Evolutionary conservation across 345 rosid genomes (phyloP).

Genomic region (Populus nigra): DNA sequence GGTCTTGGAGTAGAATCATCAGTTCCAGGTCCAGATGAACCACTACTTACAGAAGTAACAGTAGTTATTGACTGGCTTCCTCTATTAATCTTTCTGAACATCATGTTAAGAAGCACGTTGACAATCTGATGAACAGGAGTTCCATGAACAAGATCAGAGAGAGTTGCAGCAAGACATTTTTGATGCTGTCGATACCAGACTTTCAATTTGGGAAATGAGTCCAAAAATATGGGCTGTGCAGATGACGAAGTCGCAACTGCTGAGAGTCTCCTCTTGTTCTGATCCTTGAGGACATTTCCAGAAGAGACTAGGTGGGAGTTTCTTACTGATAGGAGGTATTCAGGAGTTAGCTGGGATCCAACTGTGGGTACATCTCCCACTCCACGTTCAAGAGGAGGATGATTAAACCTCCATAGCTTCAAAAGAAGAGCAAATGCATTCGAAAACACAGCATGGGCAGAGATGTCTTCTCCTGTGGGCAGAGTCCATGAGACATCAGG

Average conservation of each 20-base stretch:
- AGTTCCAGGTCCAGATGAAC: constrained; percentile 55
- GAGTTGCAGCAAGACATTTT: constrained; percentile 75
- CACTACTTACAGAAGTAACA: constrained; percentile 76
- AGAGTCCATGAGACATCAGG: constrained; percentile 67
- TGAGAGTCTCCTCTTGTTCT: constrained; percentile 47
- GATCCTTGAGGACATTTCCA: constrained; percentile 37
- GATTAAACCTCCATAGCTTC: constrained; percentile 86
- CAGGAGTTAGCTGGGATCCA: constrained; percentile 74
- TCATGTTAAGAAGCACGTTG: constrained; percentile 74
- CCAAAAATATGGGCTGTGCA: constrained; percentile 61
- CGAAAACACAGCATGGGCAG: constrained; percentile 73
- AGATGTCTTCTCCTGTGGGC: constrained; percentile 72
- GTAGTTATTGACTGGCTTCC: constrained; percentile 49
- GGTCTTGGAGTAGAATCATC: constrained; percentile 61
- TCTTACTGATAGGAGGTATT: constrained; percentile 70
- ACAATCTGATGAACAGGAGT: constrained; percentile 83
- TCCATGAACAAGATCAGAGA: constrained; percentile 70
- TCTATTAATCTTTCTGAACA: constrained; percentile 73
- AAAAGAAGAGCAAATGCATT: constrained; percentile 84
- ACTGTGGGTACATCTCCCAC: constrained; percentile 70
- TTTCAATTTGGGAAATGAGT: constrained; percentile 82
- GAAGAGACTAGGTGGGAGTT: constrained; percentile 66
- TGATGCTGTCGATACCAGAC: constrained; percentile 87
- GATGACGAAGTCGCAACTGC: constrained; percentile 28
- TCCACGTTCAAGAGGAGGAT: constrained; percentile 69